These are phyloP conservation scores for Colletotrichum spaethianum DNA, from an alignment of 2,329 filamentous ascomycete species.

Conservation along the genomic window DNA sequence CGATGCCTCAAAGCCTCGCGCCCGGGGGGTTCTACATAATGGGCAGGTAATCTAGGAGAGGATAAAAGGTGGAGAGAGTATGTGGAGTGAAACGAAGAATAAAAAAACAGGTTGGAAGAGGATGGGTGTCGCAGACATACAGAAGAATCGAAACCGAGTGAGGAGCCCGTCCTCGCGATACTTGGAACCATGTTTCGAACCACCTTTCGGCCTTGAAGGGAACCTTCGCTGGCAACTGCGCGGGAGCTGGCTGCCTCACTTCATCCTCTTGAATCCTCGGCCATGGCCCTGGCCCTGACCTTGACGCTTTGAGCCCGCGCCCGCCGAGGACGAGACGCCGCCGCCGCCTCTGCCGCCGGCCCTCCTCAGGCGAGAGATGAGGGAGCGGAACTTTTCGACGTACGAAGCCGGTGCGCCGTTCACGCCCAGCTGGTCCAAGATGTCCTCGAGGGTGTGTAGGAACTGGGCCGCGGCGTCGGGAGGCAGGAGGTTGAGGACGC, in stretches of 20 bases:
- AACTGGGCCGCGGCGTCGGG: slow-evolving; percentile 61
- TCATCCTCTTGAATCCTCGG: slow-evolving; percentile 52
- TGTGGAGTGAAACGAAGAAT: neutral
- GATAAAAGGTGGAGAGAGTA: neutral
- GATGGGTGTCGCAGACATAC: slow-evolving; percentile 16
- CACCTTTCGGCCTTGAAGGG: neutral
- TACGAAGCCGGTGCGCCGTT: slow-evolving; percentile 54
- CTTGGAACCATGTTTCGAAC: neutral
- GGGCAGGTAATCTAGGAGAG: neutral
- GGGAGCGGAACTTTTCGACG: slow-evolving; percentile 51
- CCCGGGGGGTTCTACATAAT: neutral
- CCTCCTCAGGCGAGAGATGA: slow-evolving; percentile 50
- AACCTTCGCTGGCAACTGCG: neutral
- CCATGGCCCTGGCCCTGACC: slow-evolving; percentile 45
- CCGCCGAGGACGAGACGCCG: slow-evolving; percentile 27
- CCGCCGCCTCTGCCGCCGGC: slow-evolving; percentile 44
- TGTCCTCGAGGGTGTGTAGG: slow-evolving; percentile 54
- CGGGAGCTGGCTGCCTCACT: slow-evolving; percentile 43
- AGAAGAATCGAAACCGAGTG: neutral
- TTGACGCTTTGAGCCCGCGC: slow-evolving; percentile 52
- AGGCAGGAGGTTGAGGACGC: slow-evolving; percentile 57
- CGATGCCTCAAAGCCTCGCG: neutral
- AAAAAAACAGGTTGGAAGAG: slow-evolving; percentile 9
- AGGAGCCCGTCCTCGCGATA: neutral
- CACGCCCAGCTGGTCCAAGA: slow-evolving; percentile 51